phyloP scores from a whole-genome alignment of 257 asterid species.

The Craterostigma plantagineum region DNA sequence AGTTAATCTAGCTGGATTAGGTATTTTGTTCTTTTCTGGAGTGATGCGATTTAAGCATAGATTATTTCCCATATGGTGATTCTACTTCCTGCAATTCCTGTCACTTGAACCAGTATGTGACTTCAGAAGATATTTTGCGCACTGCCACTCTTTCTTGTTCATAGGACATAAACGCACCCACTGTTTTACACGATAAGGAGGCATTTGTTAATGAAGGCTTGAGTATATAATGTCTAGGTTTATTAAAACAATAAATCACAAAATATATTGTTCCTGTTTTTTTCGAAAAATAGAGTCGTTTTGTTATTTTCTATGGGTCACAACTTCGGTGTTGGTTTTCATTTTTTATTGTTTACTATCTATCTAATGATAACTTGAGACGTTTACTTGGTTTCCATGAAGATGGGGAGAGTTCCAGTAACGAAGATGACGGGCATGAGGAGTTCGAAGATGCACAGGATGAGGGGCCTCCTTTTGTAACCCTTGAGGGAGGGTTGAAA shows the following conservation, averaged over 20 bases:
- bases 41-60: conserved; percentile 7
- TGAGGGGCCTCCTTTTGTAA: conserved; percentile 39
- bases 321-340: no score
- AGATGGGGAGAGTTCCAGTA: conserved; percentile 37
- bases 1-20: conserved; percentile 12
- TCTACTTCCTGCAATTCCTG: conserved; percentile 4
- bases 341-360: conserved; percentile 2
- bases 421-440: conserved; percentile 33
- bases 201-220: no score
- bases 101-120: no score
- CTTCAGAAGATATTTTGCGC: no score
- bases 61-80: background rate
- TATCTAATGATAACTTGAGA: background rate
- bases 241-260: no score
- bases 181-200: no score
- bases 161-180: no score
- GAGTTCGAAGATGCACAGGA: conserved; percentile 32
- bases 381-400: conserved; percentile 11
- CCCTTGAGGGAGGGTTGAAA: conserved; percentile 84
- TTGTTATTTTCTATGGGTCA: no score
- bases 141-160: background rate
- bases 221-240: no score
- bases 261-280: no score
- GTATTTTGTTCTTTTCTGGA: conserved; percentile 4
- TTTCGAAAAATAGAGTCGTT: no score